A percentile compares a stretch with the other conserved stretches of the same genome.
These are phyloP conservation scores for Candida tammaniensis DNA, from an alignment of 805 yeast genomes.

Conservation along the genomic window DNA sequence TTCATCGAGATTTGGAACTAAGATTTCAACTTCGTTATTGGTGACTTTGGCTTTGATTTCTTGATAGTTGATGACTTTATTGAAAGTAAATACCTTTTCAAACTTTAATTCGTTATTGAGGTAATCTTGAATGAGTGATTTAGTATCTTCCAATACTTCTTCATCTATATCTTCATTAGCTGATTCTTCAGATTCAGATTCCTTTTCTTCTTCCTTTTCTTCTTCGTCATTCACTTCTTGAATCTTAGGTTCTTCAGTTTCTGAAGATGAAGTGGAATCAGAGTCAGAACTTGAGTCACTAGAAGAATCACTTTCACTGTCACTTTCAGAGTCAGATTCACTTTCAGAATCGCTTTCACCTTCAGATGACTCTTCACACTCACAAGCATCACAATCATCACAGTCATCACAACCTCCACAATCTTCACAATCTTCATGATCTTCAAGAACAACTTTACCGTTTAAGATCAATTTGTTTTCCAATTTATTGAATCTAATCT, in stretches of 20 bases:
- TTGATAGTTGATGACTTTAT: constrained; percentile 33
- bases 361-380: constrained; percentile 14
- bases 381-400: constrained; percentile 5
- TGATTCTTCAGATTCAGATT: constrained; percentile 10
- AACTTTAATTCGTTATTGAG: constrained; percentile 35
- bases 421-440: constrained; percentile 10
- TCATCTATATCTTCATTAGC: constrained; percentile 24
- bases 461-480: constrained; percentile 40
- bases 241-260: constrained; percentile 5
- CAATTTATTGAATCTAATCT: constrained; percentile 35
- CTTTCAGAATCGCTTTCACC: constrained; percentile 9
- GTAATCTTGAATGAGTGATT: constrained; percentile 35
- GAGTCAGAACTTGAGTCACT: constrained; percentile 16
- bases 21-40: constrained; percentile 40
- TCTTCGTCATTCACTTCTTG: constrained; percentile 14
- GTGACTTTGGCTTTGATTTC: constrained; percentile 38
- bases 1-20: constrained; percentile 34
- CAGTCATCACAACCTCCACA: constrained; percentile 10
- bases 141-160: constrained; percentile 40
- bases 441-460: constrained; percentile 31
- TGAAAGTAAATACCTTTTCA: constrained; percentile 43
- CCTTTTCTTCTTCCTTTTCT: constrained; percentile 9
- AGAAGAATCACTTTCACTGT: constrained; percentile 7
- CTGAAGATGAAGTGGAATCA: constrained; percentile 15
- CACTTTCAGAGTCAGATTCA: constrained; percentile 9